These are phyloP conservation scores for Tricholoma saponaceum DNA, from an alignment of 768 basidiomycete genomes.

Conservation along the genomic window DNA sequence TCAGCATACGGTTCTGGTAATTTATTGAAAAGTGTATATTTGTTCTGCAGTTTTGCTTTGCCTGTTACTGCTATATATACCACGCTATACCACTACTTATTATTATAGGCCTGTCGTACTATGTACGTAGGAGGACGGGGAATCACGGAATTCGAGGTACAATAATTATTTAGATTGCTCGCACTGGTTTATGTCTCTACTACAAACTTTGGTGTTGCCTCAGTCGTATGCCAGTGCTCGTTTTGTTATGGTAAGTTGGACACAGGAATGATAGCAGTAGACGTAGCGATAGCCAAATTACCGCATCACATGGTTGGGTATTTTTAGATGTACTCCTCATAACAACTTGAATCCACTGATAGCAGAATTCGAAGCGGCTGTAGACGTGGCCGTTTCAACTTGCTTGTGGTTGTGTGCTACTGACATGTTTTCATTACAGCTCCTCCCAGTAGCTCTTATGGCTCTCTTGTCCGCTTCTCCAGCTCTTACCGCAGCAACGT, in stretches of 20 bases:
- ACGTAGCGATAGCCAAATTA: neutral
- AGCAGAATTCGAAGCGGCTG: too few relatives aligned
- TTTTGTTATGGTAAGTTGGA: too few relatives aligned
- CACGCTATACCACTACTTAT: neutral
- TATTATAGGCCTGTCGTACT: too few relatives aligned
- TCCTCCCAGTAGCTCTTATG: slow-evolving; percentile 10
- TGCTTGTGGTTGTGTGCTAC: neutral
- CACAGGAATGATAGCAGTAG: too few relatives aligned
- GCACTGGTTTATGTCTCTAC: too few relatives aligned
- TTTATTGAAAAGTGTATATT: neutral
- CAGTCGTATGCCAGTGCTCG: too few relatives aligned
- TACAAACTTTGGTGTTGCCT: too few relatives aligned
- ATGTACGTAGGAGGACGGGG: too few relatives aligned
- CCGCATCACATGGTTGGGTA: neutral
- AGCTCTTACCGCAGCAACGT: slow-evolving; percentile 15
- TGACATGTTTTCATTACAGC: slow-evolving; percentile 11
- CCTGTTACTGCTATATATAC: neutral
- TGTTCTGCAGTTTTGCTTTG: too few relatives aligned
- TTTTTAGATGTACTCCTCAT: neutral
- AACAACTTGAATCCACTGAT: too few relatives aligned
- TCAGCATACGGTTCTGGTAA: slow-evolving; percentile 31
- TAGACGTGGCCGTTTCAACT: neutral
- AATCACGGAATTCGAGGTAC: too few relatives aligned
- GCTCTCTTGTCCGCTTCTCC: slow-evolving; percentile 7
- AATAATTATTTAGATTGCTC: too few relatives aligned